phyloP scores from a whole-genome alignment of 2,329 filamentous ascomycete species.

The Botrytis galanthina region DNA sequence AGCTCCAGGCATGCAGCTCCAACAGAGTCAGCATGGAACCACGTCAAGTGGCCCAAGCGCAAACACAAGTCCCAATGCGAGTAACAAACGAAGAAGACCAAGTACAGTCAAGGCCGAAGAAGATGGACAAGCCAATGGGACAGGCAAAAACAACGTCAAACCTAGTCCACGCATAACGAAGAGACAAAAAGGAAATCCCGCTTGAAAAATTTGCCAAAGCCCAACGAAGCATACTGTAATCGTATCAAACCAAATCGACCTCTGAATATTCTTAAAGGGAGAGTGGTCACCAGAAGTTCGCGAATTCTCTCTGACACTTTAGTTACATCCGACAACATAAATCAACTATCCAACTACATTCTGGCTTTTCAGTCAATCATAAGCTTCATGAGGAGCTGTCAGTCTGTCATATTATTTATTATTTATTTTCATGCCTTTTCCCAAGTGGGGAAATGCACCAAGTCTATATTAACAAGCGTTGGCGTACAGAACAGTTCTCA shows the following conservation, averaged over 20 bases:
- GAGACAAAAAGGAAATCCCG: constrained; percentile 39
- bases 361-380: background rate
- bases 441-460: constrained; percentile 4
- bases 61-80: constrained; percentile 51
- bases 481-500: constrained; percentile 11
- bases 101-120: constrained; percentile 42
- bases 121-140: constrained; percentile 36
- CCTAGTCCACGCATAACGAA: constrained; percentile 43
- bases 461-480: constrained; percentile 13
- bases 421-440: constrained; percentile 8
- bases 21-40: constrained; percentile 67
- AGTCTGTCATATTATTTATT: constrained; percentile 5
- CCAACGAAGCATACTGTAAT: background rate
- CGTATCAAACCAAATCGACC: background rate
- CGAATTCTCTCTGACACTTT: background rate
- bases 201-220: constrained; percentile 20
- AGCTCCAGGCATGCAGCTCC: constrained; percentile 63
- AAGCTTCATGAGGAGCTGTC: background rate
- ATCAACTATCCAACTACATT: background rate
- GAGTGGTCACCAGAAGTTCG: background rate
- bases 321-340: background rate
- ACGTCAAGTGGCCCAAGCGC: constrained; percentile 64
- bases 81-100: constrained; percentile 42
- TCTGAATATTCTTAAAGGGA: background rate
- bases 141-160: constrained; percentile 39